Evolutionary conservation across 768 basidiomycete species (phyloP), one percentile per base, ranked within the genome.

Genomic region (Leccinum aurantiacum): DNA sequence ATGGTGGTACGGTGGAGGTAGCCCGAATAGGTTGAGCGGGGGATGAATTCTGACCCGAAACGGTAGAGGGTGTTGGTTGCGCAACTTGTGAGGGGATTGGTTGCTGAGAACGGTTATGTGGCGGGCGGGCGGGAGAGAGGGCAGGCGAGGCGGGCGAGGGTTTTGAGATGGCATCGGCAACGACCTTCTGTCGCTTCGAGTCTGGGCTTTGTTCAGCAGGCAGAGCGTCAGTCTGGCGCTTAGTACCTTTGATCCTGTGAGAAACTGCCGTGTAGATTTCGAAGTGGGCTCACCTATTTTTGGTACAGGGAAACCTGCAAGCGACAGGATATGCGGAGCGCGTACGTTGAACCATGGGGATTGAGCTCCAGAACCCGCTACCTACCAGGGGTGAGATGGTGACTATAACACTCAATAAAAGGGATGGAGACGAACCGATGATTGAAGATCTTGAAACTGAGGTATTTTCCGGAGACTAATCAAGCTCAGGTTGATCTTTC

Each of bases 261-360:
- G 67, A 47, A 63, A 54, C 37, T 56, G 54, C 13, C 8, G 54
- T 46, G 37, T 41, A 49, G 3, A 38, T 25, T 8, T 15, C 4
- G 6, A 57, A 15, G 15, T 35, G 27, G 51, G n/a, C 80, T 69
- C 66, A 78, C 64, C 59, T 57, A 60, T 61, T 64, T 70, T 70
- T 33, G 75, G 64, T 0, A 63, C n/a, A 27, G 84, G 71, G 58
- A 83, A 82, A 6, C 85, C 81, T 37, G 80, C 73, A 0, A 89
- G 71, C 6, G 79, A 73, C 13, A 88, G 60, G 5, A 69, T 62
- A 67, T 87, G 82, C 0, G 76, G 71, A 1, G 80, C 56, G 11
- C 77, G 77, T 10, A 85, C 79, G 19, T 73, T 61, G 68, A 88
- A 90, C 84, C 86, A 90, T 4, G 85, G 82, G 1, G 71, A 67